Conservation (phyloP, 140 eudicot species). For the Erigeron philadelphicus region DNA sequence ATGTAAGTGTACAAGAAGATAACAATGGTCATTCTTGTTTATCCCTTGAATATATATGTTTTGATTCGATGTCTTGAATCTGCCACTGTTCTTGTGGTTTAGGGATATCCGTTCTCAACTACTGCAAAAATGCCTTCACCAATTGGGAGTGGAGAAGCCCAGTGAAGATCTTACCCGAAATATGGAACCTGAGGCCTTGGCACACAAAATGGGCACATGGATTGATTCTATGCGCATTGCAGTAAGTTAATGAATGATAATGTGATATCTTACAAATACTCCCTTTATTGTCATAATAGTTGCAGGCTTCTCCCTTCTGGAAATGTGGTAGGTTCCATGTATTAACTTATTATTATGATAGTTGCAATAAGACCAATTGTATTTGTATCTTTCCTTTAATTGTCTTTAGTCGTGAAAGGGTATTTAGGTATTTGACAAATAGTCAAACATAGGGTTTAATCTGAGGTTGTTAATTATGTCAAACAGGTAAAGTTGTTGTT, state of each 20-base stretch:
- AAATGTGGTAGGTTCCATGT: neutral
- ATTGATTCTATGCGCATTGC: slow-evolving; percentile 97
- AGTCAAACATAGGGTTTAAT: slow-evolving; percentile 10
- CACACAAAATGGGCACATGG: slow-evolving; percentile 95
- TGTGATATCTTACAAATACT: neutral
- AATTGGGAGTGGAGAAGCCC: slow-evolving; percentile 88
- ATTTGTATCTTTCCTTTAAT: no score
- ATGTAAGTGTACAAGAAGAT: neutral
- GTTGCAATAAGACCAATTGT: slow-evolving; percentile 9
- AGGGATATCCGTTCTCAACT: slow-evolving; percentile 91
- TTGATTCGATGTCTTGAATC: no score
- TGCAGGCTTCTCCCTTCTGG: slow-evolving; percentile 5
- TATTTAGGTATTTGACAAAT: slow-evolving; percentile 9
- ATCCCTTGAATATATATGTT: neutral
- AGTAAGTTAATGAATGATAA: slow-evolving; percentile 36
- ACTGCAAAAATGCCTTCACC: slow-evolving; percentile 73
- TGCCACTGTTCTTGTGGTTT: slow-evolving; percentile 3
- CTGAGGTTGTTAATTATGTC: slow-evolving; percentile 19
- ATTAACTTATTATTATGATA: neutral
- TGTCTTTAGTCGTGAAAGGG: neutral
- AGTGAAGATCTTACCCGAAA: slow-evolving; percentile 89
- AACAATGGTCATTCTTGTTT: neutral
- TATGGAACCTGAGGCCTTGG: slow-evolving; percentile 96
- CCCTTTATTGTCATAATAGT: neutral
- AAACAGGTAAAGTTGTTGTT: slow-evolving; percentile 83